phyloP scores from a whole-genome alignment of 306 rosid genomes.

The Ammopiptanthus mongolicus region DNA sequence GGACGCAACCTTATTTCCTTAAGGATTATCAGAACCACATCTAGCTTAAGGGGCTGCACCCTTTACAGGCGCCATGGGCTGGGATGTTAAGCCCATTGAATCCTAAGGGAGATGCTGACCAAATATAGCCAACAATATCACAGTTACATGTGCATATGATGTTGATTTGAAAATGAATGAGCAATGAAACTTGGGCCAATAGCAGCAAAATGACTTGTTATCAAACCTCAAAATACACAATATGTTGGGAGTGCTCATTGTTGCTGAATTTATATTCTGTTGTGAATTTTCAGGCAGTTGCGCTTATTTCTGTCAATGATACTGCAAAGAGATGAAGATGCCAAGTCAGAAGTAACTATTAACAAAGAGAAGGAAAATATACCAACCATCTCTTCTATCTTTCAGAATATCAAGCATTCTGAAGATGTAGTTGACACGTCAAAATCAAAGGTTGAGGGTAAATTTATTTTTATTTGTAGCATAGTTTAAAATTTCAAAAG shows the following conservation, averaged over 20 bases:
- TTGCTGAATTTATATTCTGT: constrained; percentile 4
- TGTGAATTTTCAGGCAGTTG: constrained; percentile 68
- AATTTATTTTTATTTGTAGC: not conserved
- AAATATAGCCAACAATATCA: too few relatives aligned
- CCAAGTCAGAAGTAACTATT: constrained; percentile 62
- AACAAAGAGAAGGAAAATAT: constrained; percentile 55
- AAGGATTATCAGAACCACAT: too few relatives aligned
- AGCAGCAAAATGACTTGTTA: not conserved
- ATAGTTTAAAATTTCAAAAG: not conserved
- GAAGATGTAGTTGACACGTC: constrained; percentile 69
- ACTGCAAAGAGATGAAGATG: constrained; percentile 76
- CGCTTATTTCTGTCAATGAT: constrained; percentile 69
- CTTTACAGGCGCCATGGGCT: too few relatives aligned
- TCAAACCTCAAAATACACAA: not conserved
- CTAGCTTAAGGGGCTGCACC: too few relatives aligned
- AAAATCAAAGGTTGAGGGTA: constrained; percentile 70
- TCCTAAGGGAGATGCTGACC: too few relatives aligned
- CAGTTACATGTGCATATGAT: not conserved
- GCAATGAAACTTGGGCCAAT: not conserved
- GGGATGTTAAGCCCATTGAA: too few relatives aligned
- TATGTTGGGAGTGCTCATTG: constrained; percentile 20
- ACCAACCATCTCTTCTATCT: constrained; percentile 53
- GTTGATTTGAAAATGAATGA: constrained; percentile 12
- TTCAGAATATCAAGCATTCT: constrained; percentile 68
- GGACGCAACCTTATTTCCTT: too few relatives aligned